Conservation (phyloP, 495 filamentous ascomycete genomes). For the Hyaloscypha variabilis region DNA sequence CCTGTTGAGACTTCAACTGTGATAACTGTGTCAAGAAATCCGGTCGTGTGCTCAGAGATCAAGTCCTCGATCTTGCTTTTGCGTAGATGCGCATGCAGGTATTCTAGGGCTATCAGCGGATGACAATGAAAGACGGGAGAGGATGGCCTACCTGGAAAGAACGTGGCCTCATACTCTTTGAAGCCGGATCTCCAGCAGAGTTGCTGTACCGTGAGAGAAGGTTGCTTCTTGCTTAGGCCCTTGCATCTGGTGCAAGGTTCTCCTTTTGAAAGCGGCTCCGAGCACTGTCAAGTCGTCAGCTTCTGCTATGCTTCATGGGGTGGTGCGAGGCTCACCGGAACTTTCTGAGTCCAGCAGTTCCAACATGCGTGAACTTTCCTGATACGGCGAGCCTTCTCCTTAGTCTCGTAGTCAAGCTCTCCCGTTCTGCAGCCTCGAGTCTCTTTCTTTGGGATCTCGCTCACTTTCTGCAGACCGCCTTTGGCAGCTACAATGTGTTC, state of each 20-base stretch:
- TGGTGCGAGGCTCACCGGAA: conserved; percentile 14
- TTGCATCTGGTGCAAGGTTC: conserved; percentile 14
- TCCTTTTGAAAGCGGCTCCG: background rate
- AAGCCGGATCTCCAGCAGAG: conserved; percentile 48
- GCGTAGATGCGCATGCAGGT: conserved; percentile 47
- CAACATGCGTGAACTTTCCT: conserved; percentile 25
- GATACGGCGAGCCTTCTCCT: conserved; percentile 22
- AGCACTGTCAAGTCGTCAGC: conserved; percentile 4
- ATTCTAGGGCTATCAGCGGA: conserved; percentile 42
- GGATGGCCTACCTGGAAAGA: conserved; percentile 35
- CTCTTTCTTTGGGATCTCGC: background rate
- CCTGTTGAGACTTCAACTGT: conserved; percentile 46
- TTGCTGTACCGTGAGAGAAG: conserved; percentile 41
- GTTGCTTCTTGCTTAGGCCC: conserved; percentile 5
- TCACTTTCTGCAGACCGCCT: conserved; percentile 8
- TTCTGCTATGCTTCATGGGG: background rate
- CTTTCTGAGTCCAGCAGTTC: conserved; percentile 30
- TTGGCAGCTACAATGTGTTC: conserved; percentile 10
- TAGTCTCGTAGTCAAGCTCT: conserved; percentile 13
- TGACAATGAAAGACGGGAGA: conserved; percentile 37
- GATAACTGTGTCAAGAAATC: conserved; percentile 39
- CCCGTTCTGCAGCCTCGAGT: conserved; percentile 13
- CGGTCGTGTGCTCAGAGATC: conserved; percentile 42
- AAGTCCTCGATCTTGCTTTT: conserved; percentile 46
- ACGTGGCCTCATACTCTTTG: conserved; percentile 49